Conservation (phyloP, 768 basidiomycete genomes). For the Mrakia gelida region DNA sequence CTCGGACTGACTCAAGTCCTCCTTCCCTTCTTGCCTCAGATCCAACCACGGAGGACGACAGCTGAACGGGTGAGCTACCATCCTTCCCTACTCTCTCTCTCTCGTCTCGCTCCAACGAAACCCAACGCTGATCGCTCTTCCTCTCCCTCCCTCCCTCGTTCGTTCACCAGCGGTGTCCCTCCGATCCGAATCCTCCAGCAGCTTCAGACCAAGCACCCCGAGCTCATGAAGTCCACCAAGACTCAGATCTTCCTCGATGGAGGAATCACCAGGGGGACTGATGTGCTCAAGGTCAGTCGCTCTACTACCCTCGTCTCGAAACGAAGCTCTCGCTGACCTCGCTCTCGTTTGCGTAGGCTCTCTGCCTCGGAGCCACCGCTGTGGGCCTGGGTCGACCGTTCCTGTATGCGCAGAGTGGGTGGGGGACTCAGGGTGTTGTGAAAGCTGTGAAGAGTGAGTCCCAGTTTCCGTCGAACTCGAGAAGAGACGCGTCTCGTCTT, state of each 20-base stretch:
- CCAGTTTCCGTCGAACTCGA: not conserved
- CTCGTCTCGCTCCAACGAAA: not conserved
- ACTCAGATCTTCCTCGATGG: conserved; percentile 43
- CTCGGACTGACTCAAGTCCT: not conserved
- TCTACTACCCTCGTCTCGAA: not conserved
- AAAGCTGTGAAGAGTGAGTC: conserved; percentile 26
- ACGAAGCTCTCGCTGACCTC: not conserved
- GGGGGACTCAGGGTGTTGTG: conserved; percentile 22
- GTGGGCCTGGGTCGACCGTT: conserved; percentile 54
- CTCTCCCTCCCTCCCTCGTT: too few relatives aligned
- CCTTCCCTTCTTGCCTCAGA: not conserved
- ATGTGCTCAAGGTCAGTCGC: conserved; percentile 42
- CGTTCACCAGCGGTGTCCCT: not conserved
- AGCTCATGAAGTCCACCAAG: conserved; percentile 10
- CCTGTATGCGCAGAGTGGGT: conserved; percentile 56
- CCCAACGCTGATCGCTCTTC: not conserved
- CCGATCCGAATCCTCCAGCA: conserved; percentile 11
- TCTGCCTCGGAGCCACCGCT: conserved; percentile 43
- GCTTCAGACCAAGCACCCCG: not conserved
- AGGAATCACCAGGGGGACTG: conserved; percentile 52
- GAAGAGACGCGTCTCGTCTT: not conserved
- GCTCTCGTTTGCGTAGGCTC: conserved; percentile 27
- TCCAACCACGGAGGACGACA: conserved; percentile 44
- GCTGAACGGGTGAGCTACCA: not conserved
- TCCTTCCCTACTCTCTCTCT: too few relatives aligned